Percentiles rank a stretch among this genome's conserved stretches.
These are phyloP conservation scores for Pichia sp. DNA, from an alignment of 1,139 yeast species.

Conservation along the genomic window DNA sequence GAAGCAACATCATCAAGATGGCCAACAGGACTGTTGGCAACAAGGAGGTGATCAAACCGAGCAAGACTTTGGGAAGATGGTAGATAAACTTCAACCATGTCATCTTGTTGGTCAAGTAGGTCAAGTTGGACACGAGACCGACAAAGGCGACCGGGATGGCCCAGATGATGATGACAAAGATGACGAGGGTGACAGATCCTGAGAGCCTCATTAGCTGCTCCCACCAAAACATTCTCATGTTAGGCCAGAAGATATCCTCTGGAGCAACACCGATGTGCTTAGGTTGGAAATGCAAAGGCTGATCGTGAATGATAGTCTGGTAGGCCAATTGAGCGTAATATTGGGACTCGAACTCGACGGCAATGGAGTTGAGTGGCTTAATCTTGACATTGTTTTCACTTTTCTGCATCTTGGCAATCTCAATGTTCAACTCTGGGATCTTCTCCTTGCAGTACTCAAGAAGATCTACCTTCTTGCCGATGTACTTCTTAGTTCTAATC, in stretches of 20 bases:
- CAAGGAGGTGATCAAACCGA: constrained; percentile 52
- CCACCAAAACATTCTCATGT: constrained; percentile 80
- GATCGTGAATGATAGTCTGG: constrained; percentile 55
- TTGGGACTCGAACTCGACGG: constrained; percentile 69
- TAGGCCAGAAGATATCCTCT: constrained; percentile 61
- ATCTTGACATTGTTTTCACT: constrained; percentile 37
- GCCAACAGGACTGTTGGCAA: constrained; percentile 61
- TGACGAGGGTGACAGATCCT: constrained; percentile 57
- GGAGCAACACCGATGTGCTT: constrained; percentile 59
- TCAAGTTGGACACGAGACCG: constrained; percentile 63
- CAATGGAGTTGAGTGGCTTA: constrained; percentile 54
- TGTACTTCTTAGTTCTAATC: constrained; percentile 44
- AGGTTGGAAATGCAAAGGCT: constrained; percentile 48
- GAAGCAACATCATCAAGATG: constrained; percentile 62
- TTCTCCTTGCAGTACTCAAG: constrained; percentile 54
- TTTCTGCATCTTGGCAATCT: constrained; percentile 49
- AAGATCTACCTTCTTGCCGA: constrained; percentile 56
- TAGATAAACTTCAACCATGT: constrained; percentile 54
- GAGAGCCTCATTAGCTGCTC: constrained; percentile 61
- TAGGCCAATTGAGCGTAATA: constrained; percentile 67
- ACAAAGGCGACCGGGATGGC: constrained; percentile 70
- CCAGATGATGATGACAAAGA: constrained; percentile 57
- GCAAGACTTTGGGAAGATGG: constrained; percentile 48
- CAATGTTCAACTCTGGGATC: constrained; percentile 51
- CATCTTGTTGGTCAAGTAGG: constrained; percentile 50